Percentiles rank a stretch among this genome's conserved stretches.
These are phyloP conservation scores for Neonectria coccinea DNA, from an alignment of 2,329 filamentous ascomycete species.

Conservation along the genomic window DNA sequence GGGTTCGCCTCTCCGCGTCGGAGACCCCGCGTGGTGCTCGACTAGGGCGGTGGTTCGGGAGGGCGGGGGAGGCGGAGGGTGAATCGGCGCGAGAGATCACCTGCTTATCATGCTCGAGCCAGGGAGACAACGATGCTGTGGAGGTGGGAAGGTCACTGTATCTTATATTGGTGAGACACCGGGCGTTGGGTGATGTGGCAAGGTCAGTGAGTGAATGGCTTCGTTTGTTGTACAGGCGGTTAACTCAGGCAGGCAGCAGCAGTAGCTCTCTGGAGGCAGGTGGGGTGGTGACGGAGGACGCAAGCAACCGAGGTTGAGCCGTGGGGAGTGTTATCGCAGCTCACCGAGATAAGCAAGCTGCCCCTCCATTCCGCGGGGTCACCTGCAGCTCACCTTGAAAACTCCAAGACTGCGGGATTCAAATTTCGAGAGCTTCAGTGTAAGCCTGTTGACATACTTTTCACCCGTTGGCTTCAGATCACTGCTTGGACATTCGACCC, in stretches of 20 bases:
- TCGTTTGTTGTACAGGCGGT: constrained; percentile 4
- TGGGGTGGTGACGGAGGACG: constrained; percentile 35
- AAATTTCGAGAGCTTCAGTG: not conserved
- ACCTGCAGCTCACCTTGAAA: constrained; percentile 23
- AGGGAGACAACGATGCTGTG: not conserved
- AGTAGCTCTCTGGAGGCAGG: constrained; percentile 34
- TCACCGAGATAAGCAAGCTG: constrained; percentile 29
- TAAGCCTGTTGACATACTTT: constrained; percentile 1
- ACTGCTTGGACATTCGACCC: not conserved
- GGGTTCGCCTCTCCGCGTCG: constrained; percentile 20
- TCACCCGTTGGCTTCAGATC: not conserved
- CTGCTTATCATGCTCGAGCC: constrained; percentile 12
- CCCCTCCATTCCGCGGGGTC: constrained; percentile 35
- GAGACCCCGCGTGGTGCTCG: constrained; percentile 12
- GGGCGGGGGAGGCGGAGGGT: constrained; percentile 29
- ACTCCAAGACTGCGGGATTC: constrained; percentile 4
- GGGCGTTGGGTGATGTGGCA: not conserved
- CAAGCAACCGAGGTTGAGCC: constrained; percentile 33
- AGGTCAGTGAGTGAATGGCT: not conserved
- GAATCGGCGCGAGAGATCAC: constrained; percentile 17
- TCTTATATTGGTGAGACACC: not conserved
- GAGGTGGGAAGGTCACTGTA: not conserved
- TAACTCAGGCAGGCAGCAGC: constrained; percentile 34
- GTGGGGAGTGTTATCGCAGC: constrained; percentile 24
- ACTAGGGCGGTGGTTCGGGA: constrained; percentile 19